Base-by-base conservation (phyloP, 192 early-diverging fungal species). In the Mortierella alpina region DNA sequence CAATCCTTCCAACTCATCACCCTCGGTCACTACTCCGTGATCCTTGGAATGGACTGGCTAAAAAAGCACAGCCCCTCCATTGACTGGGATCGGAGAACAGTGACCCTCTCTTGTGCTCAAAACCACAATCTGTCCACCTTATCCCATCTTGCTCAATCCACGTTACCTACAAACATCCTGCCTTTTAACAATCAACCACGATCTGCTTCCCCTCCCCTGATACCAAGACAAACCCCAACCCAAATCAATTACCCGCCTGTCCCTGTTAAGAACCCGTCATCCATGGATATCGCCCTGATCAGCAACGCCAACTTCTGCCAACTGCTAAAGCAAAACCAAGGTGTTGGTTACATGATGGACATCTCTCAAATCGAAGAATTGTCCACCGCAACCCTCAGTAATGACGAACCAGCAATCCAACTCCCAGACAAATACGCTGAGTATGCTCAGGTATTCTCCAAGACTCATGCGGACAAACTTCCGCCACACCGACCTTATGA, bases 311-410 rank as follows among this genome's bases (percentile, higher is more conserved):
- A 7, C 12, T 48, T 69, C 7, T 60, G 47, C 9, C 67, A 60
- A 17, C 47, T 69, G 5, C 23, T 69, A 0, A 59, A 69, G 7
- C 57, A 59, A 8, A 12, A 59, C 0, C 55, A 59, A 40, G 52
- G 47, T 14, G 45, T 51, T 44, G 67, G 55, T 6, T 69, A 69
- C 39, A 52, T 69, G 58, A 40, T 69, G 48, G 56, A 69, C 20
- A 39, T 69, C n/a, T 49, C 67, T 39, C 67, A 60, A 7, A 39
- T 69, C 47, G 57, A 69, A 52, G 45, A 69, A 44, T 13, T 69
- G 0, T 23, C 50, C 0, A 31, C 56, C 7, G 56, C 54, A 0
- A 50, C 40, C 12, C 14, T 22, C 7, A 59, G 6, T 14, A 13
- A 10, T 17, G 44, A 48, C 0, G 55, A 23, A 10, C 56, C 56